These are phyloP conservation scores for Pleurozium schreberi DNA, from an alignment of 225 moss, liverwort and hornwort genomes.

Conservation along the genomic window DNA sequence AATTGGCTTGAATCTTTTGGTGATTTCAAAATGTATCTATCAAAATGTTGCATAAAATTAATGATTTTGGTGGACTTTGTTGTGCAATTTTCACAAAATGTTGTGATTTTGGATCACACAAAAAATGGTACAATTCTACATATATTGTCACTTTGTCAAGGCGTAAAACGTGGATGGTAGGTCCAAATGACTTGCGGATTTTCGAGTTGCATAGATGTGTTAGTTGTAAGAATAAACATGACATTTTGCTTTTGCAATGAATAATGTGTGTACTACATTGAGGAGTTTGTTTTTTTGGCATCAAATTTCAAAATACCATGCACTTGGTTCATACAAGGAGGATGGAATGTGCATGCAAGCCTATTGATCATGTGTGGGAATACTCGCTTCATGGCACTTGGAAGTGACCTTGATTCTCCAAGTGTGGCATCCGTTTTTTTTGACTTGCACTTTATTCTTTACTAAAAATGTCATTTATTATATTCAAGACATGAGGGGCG, in stretches of 20 bases:
- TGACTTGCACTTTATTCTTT: neutral
- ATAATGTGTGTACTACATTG: neutral
- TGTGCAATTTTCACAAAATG: neutral
- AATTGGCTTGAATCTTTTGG: neutral
- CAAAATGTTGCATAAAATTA: neutral
- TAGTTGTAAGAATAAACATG: neutral
- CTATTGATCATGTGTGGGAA: fast-evolving
- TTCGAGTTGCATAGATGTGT: neutral
- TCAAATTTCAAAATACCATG: neutral
- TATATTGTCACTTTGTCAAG: neutral
- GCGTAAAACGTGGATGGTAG: fast-evolving
- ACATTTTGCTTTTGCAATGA: neutral
- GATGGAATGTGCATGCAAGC: neutral
- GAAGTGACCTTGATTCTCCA: neutral
- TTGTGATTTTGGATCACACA: neutral
- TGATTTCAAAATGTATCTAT: neutral
- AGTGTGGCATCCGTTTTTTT: neutral
- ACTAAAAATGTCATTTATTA: neutral
- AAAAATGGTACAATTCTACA: neutral
- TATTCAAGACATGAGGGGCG: fast-evolving
- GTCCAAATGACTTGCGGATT: neutral
- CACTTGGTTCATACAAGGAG: fast-evolving
- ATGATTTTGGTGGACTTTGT: neutral
- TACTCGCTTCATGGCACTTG: fast-evolving
- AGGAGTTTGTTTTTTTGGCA: neutral